Base-by-base conservation (phyloP, 2,329 filamentous ascomycete genomes). In the Trichoderma sp. region DNA sequence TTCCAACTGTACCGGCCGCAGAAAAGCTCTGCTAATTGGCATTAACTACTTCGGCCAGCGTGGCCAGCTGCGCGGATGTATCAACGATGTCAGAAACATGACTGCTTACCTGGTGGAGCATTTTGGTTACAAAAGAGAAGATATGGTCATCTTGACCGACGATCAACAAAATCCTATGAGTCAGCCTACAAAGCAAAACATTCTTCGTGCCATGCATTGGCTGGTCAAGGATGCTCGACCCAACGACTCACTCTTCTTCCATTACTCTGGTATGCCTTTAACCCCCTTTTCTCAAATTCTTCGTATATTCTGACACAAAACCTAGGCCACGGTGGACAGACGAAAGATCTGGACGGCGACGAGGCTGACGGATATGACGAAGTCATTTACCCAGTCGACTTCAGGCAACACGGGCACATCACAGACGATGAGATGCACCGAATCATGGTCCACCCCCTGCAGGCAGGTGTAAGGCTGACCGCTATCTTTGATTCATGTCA, bases 31-130 rank as follows among this genome's bases (percentile, higher is more conserved):
- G 35, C 81, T 98, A 71, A 95, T 97, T 74, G 95, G 95, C 68
- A 97, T 97, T 84, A 97, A 97, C 82, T 97, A 98, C 82, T 97
- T 97, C 78, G 90, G 92, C 63, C 94, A 97, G 81, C 89, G 92
- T 69, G 94, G 94, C 33, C 92, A 97, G 83, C 85, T 97, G 59
- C 87, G 94, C 69, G 95, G 95, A 57, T 98, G 95, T 77, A 97
- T 97, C 84, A 97, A 98, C 78, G 95, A 98, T 78, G 95, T 97
- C 55, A 92, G 94, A 81, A 97, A 97, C 83, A 97, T 98, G 93
- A 97, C 94, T 27, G 87, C 87, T 61, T 98, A 97, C 78, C 84
- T 98, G 70, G 92, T 93, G 72, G 89, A 94, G 79, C 90, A 93
- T 77, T 97, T 96, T 79, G 92, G 92, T 35, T 98, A 98, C 80